These are phyloP conservation scores for Asterophora lycoperdoides DNA, from an alignment of 768 basidiomycete species.

Conservation along the genomic window DNA sequence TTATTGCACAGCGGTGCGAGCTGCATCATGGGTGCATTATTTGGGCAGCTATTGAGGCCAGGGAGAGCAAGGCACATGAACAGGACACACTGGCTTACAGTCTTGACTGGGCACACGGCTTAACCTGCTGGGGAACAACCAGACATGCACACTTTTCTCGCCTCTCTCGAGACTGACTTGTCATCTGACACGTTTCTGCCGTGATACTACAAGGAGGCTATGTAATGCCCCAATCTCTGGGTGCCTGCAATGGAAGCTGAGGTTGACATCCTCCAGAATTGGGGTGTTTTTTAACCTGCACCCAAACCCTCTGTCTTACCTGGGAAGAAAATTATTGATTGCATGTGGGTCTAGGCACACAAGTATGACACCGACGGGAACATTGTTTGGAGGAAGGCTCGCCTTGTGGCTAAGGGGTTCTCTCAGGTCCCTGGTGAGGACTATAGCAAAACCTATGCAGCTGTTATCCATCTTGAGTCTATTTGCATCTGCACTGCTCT, in stretches of 20 bases:
- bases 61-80: neutral
- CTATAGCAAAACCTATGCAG: too few relatives aligned
- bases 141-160: neutral
- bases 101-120: neutral
- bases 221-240: constrained; percentile 13
- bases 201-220: constrained; percentile 7
- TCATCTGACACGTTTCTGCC: neutral
- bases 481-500: constrained; percentile 21
- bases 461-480: constrained; percentile 15
- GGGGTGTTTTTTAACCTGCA: constrained; percentile 14
- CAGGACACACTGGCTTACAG: neutral
- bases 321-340: too few relatives aligned
- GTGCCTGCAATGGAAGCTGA: constrained; percentile 11
- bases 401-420: too few relatives aligned
- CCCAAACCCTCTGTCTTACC: neutral
- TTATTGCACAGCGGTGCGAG: neutral
- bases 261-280: constrained; percentile 17
- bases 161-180: neutral
- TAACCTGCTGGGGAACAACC: too few relatives aligned
- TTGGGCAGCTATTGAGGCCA: neutral
- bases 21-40: too few relatives aligned
- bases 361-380: constrained; percentile 28
- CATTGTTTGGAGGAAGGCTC: constrained; percentile 18
- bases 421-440: constrained; percentile 29
- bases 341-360: constrained; percentile 24